Evolutionary conservation across 2,329 filamentous ascomycete genomes (phyloP), one percentile per base, ranked within the genome.

Genomic region (Aspergillus tamarii): DNA sequence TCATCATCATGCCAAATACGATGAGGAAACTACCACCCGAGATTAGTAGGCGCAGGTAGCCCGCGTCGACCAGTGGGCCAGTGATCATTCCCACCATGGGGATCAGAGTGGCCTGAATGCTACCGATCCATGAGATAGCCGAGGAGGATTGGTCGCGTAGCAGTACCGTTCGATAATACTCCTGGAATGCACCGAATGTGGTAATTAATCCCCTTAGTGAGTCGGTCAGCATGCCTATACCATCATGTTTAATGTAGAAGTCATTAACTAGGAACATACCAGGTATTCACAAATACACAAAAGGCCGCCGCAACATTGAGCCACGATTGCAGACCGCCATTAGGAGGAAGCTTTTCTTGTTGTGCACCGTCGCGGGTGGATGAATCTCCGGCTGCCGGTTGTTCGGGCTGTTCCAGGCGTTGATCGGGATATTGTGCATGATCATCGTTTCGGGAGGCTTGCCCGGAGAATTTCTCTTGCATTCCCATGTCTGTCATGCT

Each of bases 51-150:
- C 77, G 76, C 34, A 83, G 74, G 59, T 81, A 81, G 5, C 82
- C 82, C 4, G 76, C 71, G 69, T 85, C 84, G 63, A 82, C 83
- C 43, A 85, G 60, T 0, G 82, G 82, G 2, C 83, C 84, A n/a
- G 81, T 78, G 11, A 83, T 66, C n/a, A 84, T 73, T 2, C 82
- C 81, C 4, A 81, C 76, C 58, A 81, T 76, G 41, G 84, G 76
- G 26, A 85, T 77, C 19, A 85, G 70, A 59, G 83, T 83, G 16
- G 78, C 77, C 57, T 83, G 81, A 19, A 83, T 69, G 8, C 80
- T 80, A 45, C 82, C 82, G 28, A 84, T 81, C 78, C 81, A 84
- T 21, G 82, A 82, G 61, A 85, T 82, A 3, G 74, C 56, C n/a
- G 80, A 83, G 11, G 79, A 74, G 1, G 76, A 70, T 61, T 74